Conservation (phyloP, 1,139 yeast genomes). For the Hyphopichia pseudoburtonii region DNA sequence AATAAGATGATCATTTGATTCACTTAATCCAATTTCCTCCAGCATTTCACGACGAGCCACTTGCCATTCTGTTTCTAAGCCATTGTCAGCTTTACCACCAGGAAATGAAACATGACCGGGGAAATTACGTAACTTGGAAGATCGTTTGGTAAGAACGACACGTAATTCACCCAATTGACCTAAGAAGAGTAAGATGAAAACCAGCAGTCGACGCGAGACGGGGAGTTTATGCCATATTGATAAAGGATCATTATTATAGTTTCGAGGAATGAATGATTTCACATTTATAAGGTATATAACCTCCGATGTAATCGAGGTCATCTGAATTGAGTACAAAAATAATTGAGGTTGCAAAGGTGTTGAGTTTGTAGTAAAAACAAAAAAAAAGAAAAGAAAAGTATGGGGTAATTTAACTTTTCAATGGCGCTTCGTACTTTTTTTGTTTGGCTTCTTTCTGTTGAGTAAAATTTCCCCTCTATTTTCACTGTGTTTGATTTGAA, state of each 20-base stretch:
- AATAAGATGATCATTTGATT: conserved; percentile 44
- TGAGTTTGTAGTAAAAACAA: too few relatives aligned
- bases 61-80: conserved; percentile 63
- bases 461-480: too few relatives aligned
- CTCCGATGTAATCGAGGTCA: conserved; percentile 14
- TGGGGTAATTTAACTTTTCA: too few relatives aligned
- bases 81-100: conserved; percentile 80
- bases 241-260: conserved; percentile 26
- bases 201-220: conserved; percentile 68
- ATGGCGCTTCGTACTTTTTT: too few relatives aligned
- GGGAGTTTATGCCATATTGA: conserved; percentile 64
- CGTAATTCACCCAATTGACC: conserved; percentile 73
- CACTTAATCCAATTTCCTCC: conserved; percentile 80
- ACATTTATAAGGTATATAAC: conserved; percentile 21
- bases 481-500: too few relatives aligned
- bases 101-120: conserved; percentile 90
- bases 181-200: conserved; percentile 66
- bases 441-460: too few relatives aligned
- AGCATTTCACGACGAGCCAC: conserved; percentile 80
- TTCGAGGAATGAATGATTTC: conserved; percentile 19
- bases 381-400: too few relatives aligned
- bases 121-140: conserved; percentile 65
- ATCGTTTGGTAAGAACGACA: conserved; percentile 75
- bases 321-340: neutral
- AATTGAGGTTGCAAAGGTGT: too few relatives aligned